These are phyloP conservation scores for Termitomyces sp. DNA, from an alignment of 768 basidiomycete species.

Conservation along the genomic window DNA sequence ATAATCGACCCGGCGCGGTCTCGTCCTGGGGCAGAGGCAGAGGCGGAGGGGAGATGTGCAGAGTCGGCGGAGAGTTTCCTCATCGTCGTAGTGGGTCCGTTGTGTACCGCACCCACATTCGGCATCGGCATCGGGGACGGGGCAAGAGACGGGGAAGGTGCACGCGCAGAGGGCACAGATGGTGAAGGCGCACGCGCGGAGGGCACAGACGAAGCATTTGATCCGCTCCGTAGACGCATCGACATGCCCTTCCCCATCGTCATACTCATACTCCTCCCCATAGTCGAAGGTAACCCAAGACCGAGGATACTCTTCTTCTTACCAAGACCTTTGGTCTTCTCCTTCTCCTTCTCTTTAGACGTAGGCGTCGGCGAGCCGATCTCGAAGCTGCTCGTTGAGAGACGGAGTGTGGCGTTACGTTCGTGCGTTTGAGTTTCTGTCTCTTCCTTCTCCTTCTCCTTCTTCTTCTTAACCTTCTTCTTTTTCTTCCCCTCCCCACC, in stretches of 20 bases:
- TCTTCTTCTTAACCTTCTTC: slow-evolving; percentile 2
- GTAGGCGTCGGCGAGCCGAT: slow-evolving; percentile 49
- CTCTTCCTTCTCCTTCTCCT: slow-evolving; percentile 24
- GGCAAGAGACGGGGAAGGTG: slow-evolving; percentile 1
- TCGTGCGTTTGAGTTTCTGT: slow-evolving; percentile 28
- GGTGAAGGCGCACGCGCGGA: slow-evolving; percentile 13
- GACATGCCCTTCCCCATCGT: slow-evolving; percentile 19
- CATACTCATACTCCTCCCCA: slow-evolving; percentile 12
- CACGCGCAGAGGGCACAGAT: slow-evolving; percentile 14
- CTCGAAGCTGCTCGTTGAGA: slow-evolving; percentile 66
- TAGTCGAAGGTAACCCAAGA: slow-evolving; percentile 56
- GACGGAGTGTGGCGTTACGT: slow-evolving; percentile 27
- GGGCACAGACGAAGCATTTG: slow-evolving; percentile 29
- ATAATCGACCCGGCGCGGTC: slow-evolving; percentile 34
- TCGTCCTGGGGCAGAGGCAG: slow-evolving; percentile 1
- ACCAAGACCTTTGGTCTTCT: slow-evolving; percentile 33
- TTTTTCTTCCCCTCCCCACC: slow-evolving; percentile 7
- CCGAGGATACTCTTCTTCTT: slow-evolving; percentile 66
- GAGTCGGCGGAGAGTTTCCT: slow-evolving; percentile 36
- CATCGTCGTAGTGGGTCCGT: too few relatives aligned
- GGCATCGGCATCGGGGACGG: background rate
- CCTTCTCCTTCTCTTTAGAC: slow-evolving; percentile 24
- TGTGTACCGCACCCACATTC: background rate
- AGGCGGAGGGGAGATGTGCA: slow-evolving; percentile 21
- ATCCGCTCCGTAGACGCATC: slow-evolving; percentile 36